Evolutionary conservation across 768 basidiomycete genomes (phyloP).

Genomic region (Termitomyces sp.): DNA sequence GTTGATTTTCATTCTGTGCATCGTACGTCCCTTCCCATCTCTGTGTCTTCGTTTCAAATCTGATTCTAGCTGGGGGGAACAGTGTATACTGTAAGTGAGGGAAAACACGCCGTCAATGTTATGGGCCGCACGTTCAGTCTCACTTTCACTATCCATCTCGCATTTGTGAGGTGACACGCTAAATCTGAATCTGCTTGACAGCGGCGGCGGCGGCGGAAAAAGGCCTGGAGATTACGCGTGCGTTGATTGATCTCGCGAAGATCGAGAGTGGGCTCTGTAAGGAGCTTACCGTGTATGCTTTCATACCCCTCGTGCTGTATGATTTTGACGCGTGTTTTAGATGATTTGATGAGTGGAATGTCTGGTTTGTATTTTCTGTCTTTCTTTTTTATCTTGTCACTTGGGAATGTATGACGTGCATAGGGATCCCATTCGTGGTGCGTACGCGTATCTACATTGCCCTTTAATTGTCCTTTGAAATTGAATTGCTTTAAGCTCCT

Average conservation of each 20-base stretch:
- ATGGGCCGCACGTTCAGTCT: constrained; percentile 36
- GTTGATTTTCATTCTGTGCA: constrained; percentile 49
- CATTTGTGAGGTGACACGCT: neutral
- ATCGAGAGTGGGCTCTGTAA: constrained; percentile 32
- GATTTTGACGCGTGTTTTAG: constrained; percentile 9
- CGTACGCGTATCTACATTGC: neutral
- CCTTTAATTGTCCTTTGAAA: neutral
- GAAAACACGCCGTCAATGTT: constrained; percentile 46
- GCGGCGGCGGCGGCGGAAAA: constrained; percentile 50
- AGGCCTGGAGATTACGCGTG: constrained; percentile 44
- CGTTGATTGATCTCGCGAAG: constrained; percentile 46
- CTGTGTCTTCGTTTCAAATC: neutral
- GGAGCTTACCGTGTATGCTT: constrained; percentile 30
- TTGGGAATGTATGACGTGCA: neutral
- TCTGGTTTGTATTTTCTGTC: constrained; percentile 29
- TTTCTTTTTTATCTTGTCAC: neutral
- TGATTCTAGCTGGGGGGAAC: neutral
- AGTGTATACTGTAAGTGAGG: constrained; percentile 38
- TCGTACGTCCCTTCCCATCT: constrained; percentile 16
- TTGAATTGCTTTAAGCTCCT: constrained; percentile 25
- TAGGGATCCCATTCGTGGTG: constrained; percentile 41
- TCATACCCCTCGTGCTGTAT: neutral
- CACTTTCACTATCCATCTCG: neutral
- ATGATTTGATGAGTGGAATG: constrained; percentile 55
- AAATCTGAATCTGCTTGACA: constrained; percentile 6